These are phyloP conservation scores for Hippophae rhamnoides DNA, from an alignment of 306 rosid genomes.

Conservation along the genomic window DNA sequence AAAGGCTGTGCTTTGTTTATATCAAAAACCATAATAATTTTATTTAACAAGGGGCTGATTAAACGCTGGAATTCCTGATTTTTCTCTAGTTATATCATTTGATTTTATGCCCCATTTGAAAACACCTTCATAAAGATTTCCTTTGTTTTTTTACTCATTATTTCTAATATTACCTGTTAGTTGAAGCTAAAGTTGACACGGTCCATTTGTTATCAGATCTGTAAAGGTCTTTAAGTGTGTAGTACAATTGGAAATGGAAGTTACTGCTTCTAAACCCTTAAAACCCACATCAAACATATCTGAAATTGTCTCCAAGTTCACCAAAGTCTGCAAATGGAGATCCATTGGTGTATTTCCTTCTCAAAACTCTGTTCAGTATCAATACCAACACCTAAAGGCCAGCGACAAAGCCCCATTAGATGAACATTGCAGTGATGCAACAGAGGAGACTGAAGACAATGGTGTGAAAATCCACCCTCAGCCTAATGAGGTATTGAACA, in stretches of 20 bases:
- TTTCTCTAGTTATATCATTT: constrained; percentile 13
- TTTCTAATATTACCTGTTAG: constrained; percentile 12
- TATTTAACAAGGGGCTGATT: constrained; percentile 21
- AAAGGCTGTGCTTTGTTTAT: no score
- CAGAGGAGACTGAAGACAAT: constrained; percentile 24
- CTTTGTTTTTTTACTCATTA: constrained; percentile 9
- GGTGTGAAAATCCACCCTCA: constrained; percentile 41
- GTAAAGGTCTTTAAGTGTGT: constrained; percentile 17
- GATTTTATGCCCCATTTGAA: constrained; percentile 14
- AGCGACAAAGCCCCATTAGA: constrained; percentile 18
- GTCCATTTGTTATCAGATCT: constrained; percentile 14
- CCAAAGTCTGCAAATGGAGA: constrained; percentile 57
- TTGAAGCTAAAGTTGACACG: not conserved
- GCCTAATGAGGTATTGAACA: constrained; percentile 21
- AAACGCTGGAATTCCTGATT: constrained; percentile 29
- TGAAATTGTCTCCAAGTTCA: constrained; percentile 57
- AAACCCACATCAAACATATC: constrained; percentile 60
- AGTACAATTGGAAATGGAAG: constrained; percentile 37
- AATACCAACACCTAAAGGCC: constrained; percentile 23
- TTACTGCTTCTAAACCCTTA: constrained; percentile 32
- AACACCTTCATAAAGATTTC: constrained; percentile 5
- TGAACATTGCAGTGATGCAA: constrained; percentile 23
- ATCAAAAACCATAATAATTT: not conserved
- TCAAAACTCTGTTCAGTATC: constrained; percentile 35
- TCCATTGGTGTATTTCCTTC: constrained; percentile 67